Evolutionary conservation across 2,329 filamentous ascomycete genomes (phyloP).

Genomic region (Clarireedia paspali): DNA sequence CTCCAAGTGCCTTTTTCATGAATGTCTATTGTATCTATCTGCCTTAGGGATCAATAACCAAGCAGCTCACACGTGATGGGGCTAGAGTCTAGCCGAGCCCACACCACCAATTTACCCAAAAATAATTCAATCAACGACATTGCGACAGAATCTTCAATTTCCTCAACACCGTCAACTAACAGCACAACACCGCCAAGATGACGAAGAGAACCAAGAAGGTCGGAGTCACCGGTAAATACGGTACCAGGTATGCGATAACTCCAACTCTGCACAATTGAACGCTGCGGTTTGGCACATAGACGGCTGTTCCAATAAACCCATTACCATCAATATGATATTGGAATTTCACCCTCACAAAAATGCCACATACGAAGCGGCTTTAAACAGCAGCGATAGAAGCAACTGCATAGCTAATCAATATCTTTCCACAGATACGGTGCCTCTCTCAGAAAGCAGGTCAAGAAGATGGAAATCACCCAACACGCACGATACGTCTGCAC

Average conservation of each 20-base stretch:
- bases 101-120: constrained; percentile 11
- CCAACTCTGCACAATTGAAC: constrained; percentile 9
- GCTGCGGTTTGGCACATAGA: neutral
- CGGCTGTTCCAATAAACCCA: neutral
- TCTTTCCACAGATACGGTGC: constrained; percentile 73
- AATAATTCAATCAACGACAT: constrained; percentile 15
- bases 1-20: no score
- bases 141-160: constrained; percentile 14
- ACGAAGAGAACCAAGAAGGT: constrained; percentile 97
- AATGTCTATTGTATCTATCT: no score
- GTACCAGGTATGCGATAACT: constrained; percentile 68
- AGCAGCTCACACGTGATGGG: neutral
- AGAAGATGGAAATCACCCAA: constrained; percentile 99
- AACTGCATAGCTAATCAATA: constrained; percentile 16
- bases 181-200: constrained; percentile 57
- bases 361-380: neutral
- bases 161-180: constrained; percentile 21
- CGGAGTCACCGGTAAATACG: constrained; percentile 98
- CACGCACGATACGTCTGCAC: constrained; percentile 97
- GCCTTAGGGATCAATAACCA: no score
- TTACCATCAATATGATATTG: no score
- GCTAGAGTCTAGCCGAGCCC: constrained; percentile 12
- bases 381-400: neutral
- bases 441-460: constrained; percentile 97
- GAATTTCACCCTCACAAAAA: neutral